Evolutionary conservation across 2,329 filamentous ascomycete species (phyloP).

Genomic region (Pestalotiopsis sp.): DNA sequence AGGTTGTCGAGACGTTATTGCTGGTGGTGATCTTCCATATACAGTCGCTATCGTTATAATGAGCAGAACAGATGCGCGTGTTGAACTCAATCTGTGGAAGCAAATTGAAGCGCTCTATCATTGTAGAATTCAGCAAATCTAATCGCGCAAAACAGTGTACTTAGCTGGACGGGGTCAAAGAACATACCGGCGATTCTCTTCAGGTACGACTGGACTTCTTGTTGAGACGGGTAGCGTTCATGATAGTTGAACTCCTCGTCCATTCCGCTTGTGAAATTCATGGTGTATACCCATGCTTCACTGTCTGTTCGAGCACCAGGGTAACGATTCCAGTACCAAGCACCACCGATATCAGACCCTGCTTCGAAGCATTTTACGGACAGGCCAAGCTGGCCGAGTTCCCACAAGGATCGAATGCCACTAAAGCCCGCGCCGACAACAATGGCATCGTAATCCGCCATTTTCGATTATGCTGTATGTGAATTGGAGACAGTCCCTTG

Average conservation of each 20-base stretch:
- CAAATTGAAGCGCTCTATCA: background rate
- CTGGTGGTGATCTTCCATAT: background rate
- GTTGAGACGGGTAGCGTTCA: background rate
- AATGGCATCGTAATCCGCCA: conserved; percentile 5
- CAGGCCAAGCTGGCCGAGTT: background rate
- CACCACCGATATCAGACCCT: background rate
- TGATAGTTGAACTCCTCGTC: background rate
- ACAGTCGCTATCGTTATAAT: background rate
- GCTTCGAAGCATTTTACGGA: conserved; percentile 8
- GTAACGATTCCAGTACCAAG: conserved; percentile 5
- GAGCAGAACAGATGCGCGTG: background rate
- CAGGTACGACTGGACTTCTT: background rate
- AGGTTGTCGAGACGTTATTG: background rate
- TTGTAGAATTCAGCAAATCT: background rate
- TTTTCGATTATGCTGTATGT: background rate
- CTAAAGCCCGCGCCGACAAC: conserved; percentile 7
- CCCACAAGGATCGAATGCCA: conserved; percentile 7
- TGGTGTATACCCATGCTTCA: conserved; percentile 1
- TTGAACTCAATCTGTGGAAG: background rate
- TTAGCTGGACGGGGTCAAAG: too few species aligned
- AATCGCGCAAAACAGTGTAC: background rate
- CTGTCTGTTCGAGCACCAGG: background rate
- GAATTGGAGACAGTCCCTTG: too few species aligned
- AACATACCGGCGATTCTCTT: background rate
- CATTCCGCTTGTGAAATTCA: background rate